phyloP scores from a whole-genome alignment of 768 basidiomycete genomes.

The Piloderma croceum region DNA sequence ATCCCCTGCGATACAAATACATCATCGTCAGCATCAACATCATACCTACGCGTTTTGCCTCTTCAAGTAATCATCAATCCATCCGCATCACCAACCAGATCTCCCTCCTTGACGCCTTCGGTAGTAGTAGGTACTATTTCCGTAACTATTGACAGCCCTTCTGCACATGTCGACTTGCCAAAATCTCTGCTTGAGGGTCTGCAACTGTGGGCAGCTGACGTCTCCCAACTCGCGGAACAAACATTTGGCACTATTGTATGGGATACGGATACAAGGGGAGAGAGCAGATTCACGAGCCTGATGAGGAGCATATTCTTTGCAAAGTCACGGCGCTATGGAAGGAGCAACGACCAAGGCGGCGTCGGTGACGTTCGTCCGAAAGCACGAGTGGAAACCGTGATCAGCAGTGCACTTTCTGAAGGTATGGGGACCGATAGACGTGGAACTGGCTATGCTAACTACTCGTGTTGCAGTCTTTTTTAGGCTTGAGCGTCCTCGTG shows the following conservation, averaged over 20 bases:
- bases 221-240: slow-evolving; percentile 63
- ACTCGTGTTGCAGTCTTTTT: slow-evolving; percentile 27
- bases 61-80: slow-evolving; percentile 7
- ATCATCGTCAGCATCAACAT: too few species aligned
- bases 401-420: slow-evolving; percentile 47
- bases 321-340: slow-evolving; percentile 31
- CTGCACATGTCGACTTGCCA: slow-evolving; percentile 49
- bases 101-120: too few species aligned
- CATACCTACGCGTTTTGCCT: too few species aligned
- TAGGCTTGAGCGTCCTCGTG: slow-evolving; percentile 47
- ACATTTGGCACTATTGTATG: slow-evolving; percentile 23
- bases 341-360: slow-evolving; percentile 38
- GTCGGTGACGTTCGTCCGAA: slow-evolving; percentile 35
- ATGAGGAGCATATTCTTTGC: slow-evolving; percentile 79
- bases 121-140: slow-evolving; percentile 23
- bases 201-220: slow-evolving; percentile 86
- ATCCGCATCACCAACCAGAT: slow-evolving; percentile 7
- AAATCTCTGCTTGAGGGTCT: slow-evolving; percentile 70
- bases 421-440: slow-evolving; percentile 26
- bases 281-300: slow-evolving; percentile 55
- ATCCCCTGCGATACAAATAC: too few species aligned
- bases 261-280: slow-evolving; percentile 24
- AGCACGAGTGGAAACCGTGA: slow-evolving; percentile 42
- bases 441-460: slow-evolving; percentile 1
- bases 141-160: slow-evolving; percentile 48